These are phyloP conservation scores for Ascochyta rabiei DNA, from an alignment of 2,329 filamentous ascomycete genomes.

Conservation along the genomic window DNA sequence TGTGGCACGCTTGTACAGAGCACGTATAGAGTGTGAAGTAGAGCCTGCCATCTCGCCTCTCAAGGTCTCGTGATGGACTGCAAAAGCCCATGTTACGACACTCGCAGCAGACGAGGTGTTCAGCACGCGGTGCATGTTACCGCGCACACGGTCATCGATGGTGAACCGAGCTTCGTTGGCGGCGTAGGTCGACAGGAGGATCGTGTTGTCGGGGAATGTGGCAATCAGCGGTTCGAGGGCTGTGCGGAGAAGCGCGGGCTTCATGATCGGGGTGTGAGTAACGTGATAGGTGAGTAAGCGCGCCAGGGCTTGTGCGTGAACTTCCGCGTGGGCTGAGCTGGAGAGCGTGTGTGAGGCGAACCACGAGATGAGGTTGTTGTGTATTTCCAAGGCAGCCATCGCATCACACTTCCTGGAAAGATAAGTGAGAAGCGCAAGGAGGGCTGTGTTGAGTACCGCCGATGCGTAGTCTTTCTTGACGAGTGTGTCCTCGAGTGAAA, in stretches of 20 bases:
- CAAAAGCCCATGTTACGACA: constrained; percentile 60
- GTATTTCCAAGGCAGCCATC: constrained; percentile 46
- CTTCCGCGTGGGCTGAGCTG: constrained; percentile 58
- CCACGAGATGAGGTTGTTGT: constrained; percentile 33
- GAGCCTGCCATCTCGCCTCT: constrained; percentile 47
- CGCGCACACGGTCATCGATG: constrained; percentile 77
- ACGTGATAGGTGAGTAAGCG: constrained; percentile 71
- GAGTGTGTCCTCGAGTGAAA: constrained; percentile 60
- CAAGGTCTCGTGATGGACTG: constrained; percentile 61
- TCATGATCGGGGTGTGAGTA: constrained; percentile 67
- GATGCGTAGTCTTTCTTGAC: constrained; percentile 49
- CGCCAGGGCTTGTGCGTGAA: constrained; percentile 71
- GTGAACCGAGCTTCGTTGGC: constrained; percentile 75
- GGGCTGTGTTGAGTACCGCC: constrained; percentile 65
- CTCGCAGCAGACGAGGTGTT: constrained; percentile 38
- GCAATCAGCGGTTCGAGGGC: constrained; percentile 66
- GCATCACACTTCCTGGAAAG: constrained; percentile 54
- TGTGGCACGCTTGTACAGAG: constrained; percentile 62
- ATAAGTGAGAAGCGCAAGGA: constrained; percentile 71
- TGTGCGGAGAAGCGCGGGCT: constrained; percentile 68
- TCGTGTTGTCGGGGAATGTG: constrained; percentile 75
- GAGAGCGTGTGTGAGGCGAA: constrained; percentile 32
- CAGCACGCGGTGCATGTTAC: constrained; percentile 58
- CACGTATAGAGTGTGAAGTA: constrained; percentile 60
- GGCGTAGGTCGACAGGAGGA: constrained; percentile 75